phyloP scores from a whole-genome alignment of 2,329 filamentous ascomycete genomes.

The Sarocladium strictum region DNA sequence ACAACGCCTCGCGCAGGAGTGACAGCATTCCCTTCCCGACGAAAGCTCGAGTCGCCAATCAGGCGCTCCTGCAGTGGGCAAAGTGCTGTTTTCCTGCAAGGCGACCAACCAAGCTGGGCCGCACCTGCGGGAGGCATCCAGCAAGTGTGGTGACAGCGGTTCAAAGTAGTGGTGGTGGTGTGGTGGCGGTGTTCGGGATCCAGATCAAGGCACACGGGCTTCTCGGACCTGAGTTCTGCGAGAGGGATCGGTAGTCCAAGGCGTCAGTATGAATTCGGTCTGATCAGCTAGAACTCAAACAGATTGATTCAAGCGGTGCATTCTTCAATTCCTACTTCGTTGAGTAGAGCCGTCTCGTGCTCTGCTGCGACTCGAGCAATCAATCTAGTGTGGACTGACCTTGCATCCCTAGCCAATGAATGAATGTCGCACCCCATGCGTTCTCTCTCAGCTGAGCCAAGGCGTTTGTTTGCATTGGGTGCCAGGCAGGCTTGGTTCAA shows the following conservation, averaged over 20 bases:
- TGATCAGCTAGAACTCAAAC: not conserved
- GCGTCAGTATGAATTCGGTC: not conserved
- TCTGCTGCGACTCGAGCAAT: no score
- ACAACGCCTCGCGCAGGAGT: not conserved
- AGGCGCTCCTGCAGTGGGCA: not conserved
- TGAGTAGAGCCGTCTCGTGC: no score
- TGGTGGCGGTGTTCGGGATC: not conserved
- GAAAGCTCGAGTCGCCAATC: not conserved
- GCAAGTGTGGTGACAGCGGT: no score
- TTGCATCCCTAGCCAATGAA: slow-evolving; percentile 7
- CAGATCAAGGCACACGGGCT: not conserved
- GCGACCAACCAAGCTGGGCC: not conserved
- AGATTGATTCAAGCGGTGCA: not conserved
- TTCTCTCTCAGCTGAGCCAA: not conserved
- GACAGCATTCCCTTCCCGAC: not conserved
- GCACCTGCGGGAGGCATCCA: not conserved
- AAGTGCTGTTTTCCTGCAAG: not conserved
- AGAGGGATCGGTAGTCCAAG: no score
- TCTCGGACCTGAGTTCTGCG: no score
- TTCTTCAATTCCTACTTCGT: not conserved
- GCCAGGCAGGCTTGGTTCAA: not conserved
- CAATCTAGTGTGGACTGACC: not conserved
- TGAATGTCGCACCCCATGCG: not conserved
- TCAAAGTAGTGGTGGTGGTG: not conserved
- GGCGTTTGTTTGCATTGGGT: no score